Conservation (phyloP, 768 basidiomycete species). For the Calocybe cyanea region DNA sequence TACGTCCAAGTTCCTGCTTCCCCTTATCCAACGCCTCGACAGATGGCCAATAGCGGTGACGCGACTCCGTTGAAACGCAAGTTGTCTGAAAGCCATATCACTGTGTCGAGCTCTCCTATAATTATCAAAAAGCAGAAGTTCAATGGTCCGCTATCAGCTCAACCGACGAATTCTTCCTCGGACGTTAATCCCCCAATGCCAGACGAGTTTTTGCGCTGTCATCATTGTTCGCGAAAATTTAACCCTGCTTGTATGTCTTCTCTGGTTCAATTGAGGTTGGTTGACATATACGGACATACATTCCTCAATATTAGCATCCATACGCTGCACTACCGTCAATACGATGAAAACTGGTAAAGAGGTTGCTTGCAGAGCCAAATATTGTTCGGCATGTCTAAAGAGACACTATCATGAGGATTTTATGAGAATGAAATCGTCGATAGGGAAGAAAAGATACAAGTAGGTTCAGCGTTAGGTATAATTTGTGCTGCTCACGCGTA, state of each 20-base stretch:
- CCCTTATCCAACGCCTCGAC: conserved; percentile 29
- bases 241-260: conserved; percentile 41
- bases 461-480: conserved; percentile 19
- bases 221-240: conserved; percentile 68
- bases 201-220: conserved; percentile 63
- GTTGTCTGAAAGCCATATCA: conserved; percentile 30
- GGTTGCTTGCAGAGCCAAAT: conserved; percentile 48
- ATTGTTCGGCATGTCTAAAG: conserved; percentile 63
- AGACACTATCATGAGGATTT: conserved; percentile 61
- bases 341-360: conserved; percentile 25
- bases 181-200: conserved; percentile 35
- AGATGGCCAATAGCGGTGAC: conserved; percentile 18
- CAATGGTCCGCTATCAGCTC: conserved; percentile 12
- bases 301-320: conserved; percentile 10
- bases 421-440: conserved; percentile 15
- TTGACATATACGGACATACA: conserved; percentile 1
- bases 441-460: conserved; percentile 35
- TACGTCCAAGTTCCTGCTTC: conserved; percentile 61
- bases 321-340: conserved; percentile 31
- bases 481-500: not conserved
- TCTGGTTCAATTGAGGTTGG: conserved; percentile 2
- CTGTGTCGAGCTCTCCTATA: conserved; percentile 19
- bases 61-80: conserved; percentile 46
- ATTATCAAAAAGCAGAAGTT: conserved; percentile 31
- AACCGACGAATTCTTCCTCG: conserved; percentile 6